Evolutionary conservation across 306 rosid genomes (phyloP).

Genomic region (Cyamopsis tetragonoloba): DNA sequence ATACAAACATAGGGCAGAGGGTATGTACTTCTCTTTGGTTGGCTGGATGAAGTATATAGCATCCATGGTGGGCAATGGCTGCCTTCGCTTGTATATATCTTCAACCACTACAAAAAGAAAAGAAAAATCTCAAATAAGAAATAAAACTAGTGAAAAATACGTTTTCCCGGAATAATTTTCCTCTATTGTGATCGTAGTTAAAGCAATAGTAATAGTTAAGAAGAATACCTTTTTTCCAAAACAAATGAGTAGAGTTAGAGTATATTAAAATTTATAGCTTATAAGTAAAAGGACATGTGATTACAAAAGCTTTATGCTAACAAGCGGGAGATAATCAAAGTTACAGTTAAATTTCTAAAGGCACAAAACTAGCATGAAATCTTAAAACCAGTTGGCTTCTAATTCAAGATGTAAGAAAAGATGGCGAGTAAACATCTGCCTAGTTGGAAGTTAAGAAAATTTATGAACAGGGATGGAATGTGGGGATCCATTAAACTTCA

Average conservation of each 20-base stretch:
- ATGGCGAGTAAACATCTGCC: neutral
- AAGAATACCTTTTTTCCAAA: neutral
- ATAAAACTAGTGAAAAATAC: slow-evolving; percentile 22
- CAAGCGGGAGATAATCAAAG: neutral
- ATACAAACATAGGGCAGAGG: slow-evolving; percentile 10
- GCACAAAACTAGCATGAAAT: slow-evolving; percentile 13
- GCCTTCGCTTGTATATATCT: slow-evolving; percentile 90
- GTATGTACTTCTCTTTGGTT: slow-evolving; percentile 69
- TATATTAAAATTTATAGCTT: slow-evolving; percentile 1
- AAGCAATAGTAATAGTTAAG: neutral
- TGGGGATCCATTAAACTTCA: neutral
- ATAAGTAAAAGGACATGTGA: neutral
- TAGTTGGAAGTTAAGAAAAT: neutral
- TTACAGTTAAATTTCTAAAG: neutral
- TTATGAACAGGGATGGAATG: neutral
- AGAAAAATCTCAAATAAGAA: slow-evolving; percentile 17
- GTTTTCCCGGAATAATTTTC: slow-evolving; percentile 13
- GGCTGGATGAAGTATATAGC: slow-evolving; percentile 98
- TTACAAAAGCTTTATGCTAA: neutral
- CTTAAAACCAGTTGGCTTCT: slow-evolving; percentile 18
- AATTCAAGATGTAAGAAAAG: neutral
- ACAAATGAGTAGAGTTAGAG: neutral
- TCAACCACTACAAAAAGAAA: slow-evolving; percentile 81
- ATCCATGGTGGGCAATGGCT: slow-evolving; percentile 94
- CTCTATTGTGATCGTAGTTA: neutral